A percentile compares a stretch with the other conserved stretches of the same genome.
phyloP scores from a whole-genome alignment of 441 rosid species.

The Manihot esculenta region DNA sequence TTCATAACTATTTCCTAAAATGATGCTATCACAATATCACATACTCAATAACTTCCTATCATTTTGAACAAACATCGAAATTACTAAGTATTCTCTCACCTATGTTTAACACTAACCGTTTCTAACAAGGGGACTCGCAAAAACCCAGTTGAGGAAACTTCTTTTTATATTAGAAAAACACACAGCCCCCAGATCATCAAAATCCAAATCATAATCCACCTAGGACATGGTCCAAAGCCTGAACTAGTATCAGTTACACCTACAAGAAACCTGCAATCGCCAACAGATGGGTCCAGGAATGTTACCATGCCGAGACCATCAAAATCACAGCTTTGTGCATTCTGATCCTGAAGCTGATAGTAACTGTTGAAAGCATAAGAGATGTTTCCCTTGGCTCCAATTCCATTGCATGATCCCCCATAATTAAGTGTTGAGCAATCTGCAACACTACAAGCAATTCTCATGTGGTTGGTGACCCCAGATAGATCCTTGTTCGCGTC shows the following conservation, averaged over 20 bases:
- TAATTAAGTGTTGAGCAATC: conserved; percentile 89
- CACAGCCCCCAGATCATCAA: conserved; percentile 38
- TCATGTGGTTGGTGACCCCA: conserved; percentile 64
- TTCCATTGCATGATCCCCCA: conserved; percentile 85
- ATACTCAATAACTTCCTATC: conserved; percentile 20
- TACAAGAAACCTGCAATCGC: conserved; percentile 86
- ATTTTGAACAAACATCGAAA: conserved; percentile 26
- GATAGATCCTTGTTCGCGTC: conserved; percentile 66
- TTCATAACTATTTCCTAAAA: conserved; percentile 15
- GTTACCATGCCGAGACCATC: conserved; percentile 91
- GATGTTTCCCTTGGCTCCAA: conserved; percentile 80
- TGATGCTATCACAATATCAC: conserved; percentile 15
- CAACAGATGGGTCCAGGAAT: conserved; percentile 78
- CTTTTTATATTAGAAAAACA: conserved; percentile 39
- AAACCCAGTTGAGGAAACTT: conserved; percentile 34
- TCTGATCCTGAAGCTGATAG: conserved; percentile 85
- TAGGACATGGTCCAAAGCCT: conserved; percentile 20
- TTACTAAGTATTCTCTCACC: conserved; percentile 27
- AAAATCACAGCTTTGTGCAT: conserved; percentile 64
- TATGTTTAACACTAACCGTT: conserved; percentile 29
- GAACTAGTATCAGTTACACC: conserved; percentile 64
- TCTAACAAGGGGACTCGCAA: conserved; percentile 34
- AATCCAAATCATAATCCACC: conserved; percentile 35
- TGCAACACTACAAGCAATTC: conserved; percentile 70
- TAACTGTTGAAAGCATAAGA: conserved; percentile 94